Percentiles rank a stretch among this genome's conserved stretches.
Evolutionary conservation across 371 early-diverging fungal genomes (phyloP).

Genomic region (Syncephalastrum contaminatum): DNA sequence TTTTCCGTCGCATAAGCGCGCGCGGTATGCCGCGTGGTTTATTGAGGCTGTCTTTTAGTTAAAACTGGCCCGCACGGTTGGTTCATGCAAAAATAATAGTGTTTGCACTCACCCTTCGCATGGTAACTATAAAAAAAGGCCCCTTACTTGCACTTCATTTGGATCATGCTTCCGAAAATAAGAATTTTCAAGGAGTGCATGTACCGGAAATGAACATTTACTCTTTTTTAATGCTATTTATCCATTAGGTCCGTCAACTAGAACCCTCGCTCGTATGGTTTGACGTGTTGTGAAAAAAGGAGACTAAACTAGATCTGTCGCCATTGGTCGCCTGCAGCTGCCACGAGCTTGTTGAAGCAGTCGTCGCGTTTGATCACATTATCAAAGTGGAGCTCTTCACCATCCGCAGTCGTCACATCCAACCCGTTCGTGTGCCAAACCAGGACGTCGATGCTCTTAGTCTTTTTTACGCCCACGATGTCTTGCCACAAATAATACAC

Average conservation of each 20-base stretch:
- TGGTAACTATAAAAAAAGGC: too few relatives aligned
- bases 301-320: background rate
- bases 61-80: too few relatives aligned
- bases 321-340: slow-evolving; percentile 29
- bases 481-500: slow-evolving; percentile 34
- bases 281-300: too few relatives aligned
- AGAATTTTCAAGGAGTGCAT: background rate
- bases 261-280: background rate
- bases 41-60: too few relatives aligned
- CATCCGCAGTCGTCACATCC: slow-evolving; percentile 26
- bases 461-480: slow-evolving; percentile 35
- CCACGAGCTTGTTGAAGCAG: slow-evolving; percentile 37
- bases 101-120: too few relatives aligned
- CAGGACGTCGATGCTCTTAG: slow-evolving; percentile 33
- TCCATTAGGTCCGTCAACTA: background rate
- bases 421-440: slow-evolving; percentile 41
- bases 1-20: background rate
- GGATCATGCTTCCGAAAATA: background rate
- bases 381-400: slow-evolving; percentile 34
- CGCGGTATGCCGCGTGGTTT: background rate
- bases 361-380: slow-evolving; percentile 40
- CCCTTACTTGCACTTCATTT: too few relatives aligned
- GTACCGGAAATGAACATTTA: background rate
- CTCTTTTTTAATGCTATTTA: background rate
- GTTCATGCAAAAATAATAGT: too few relatives aligned